These are phyloP conservation scores for Mychonastes homosphaera DNA, from an alignment of 139 green algal genomes.

Conservation along the genomic window DNA sequence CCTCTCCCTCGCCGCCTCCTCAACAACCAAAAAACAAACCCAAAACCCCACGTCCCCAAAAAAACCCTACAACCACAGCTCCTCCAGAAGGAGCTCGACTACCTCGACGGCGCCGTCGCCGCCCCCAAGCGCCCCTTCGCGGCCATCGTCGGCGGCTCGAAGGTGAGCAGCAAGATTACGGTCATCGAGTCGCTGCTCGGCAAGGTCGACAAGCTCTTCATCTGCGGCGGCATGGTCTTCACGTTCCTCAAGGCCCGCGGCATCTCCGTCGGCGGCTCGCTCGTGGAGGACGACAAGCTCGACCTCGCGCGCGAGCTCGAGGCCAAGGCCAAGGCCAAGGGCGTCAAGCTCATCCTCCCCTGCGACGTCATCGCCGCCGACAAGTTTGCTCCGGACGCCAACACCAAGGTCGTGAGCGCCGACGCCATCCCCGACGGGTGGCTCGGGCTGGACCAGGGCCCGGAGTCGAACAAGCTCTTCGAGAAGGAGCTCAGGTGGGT, in stretches of 20 bases:
- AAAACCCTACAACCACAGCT: too few species aligned
- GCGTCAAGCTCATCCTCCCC: constrained; percentile 91
- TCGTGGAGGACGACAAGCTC: constrained; percentile 98
- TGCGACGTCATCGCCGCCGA: constrained; percentile 91
- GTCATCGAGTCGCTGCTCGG: constrained; percentile 93
- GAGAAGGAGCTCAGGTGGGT: constrained; percentile 62
- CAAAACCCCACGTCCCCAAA: too few species aligned
- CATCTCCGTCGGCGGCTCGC: constrained; percentile 67
- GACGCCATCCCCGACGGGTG: constrained; percentile 90
- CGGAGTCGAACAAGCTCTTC: constrained; percentile 80
- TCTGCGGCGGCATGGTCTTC: constrained; percentile 95
- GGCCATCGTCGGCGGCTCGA: constrained; percentile 96
- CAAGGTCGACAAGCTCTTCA: constrained; percentile 92
- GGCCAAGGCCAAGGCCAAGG: constrained; percentile 72
- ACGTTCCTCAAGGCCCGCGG: constrained; percentile 97
- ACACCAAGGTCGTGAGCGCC: constrained; percentile 59
- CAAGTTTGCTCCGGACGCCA: constrained; percentile 89
- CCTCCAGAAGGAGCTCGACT: constrained; percentile 73
- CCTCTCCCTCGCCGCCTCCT: too few species aligned
- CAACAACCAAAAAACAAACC: too few species aligned
- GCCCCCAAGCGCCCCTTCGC: constrained; percentile 87
- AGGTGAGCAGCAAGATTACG: constrained; percentile 98
- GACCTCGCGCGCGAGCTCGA: constrained; percentile 90
- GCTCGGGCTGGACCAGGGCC: constrained; percentile 98
- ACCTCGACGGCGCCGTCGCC: constrained; percentile 77